phyloP scores from a whole-genome alignment of 2,329 filamentous ascomycete species.

The Alternaria consortialis region DNA sequence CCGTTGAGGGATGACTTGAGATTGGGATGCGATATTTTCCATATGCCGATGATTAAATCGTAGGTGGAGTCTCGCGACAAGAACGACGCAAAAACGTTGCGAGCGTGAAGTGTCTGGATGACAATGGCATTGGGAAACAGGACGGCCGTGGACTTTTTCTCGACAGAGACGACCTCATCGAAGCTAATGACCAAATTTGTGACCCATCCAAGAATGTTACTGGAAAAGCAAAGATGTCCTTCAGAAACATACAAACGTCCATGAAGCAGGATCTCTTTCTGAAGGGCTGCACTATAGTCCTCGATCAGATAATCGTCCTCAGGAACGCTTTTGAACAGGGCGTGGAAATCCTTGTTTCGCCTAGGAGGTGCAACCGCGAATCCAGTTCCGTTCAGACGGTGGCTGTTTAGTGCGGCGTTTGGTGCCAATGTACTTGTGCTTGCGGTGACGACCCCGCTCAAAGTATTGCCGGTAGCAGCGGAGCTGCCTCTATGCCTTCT shows the following conservation, averaged over 20 bases:
- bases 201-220: constrained; percentile 98
- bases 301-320: constrained; percentile 98
- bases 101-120: constrained; percentile 93
- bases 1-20: constrained; percentile 92
- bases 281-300: constrained; percentile 95
- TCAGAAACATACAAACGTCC: constrained; percentile 96
- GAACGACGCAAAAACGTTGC: constrained; percentile 95
- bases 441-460: constrained; percentile 76
- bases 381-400: constrained; percentile 89
- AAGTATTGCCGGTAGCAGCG: constrained; percentile 68
- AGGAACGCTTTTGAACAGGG: constrained; percentile 92
- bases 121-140: constrained; percentile 98
- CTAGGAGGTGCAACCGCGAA: constrained; percentile 97
- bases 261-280: constrained; percentile 93
- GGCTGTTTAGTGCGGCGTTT: constrained; percentile 67
- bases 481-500: constrained; percentile 86
- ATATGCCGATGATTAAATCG: constrained; percentile 96
- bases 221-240: constrained; percentile 97
- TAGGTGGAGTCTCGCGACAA: constrained; percentile 95
- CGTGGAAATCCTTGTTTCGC: constrained; percentile 94
- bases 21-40: constrained; percentile 95
- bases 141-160: constrained; percentile 94
- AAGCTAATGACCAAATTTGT: constrained; percentile 98
- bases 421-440: constrained; percentile 75
- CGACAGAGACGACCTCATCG: constrained; percentile 94